Conservation (phyloP, 2,329 filamentous ascomycete species). For the Arthrobotrys megalospora region DNA sequence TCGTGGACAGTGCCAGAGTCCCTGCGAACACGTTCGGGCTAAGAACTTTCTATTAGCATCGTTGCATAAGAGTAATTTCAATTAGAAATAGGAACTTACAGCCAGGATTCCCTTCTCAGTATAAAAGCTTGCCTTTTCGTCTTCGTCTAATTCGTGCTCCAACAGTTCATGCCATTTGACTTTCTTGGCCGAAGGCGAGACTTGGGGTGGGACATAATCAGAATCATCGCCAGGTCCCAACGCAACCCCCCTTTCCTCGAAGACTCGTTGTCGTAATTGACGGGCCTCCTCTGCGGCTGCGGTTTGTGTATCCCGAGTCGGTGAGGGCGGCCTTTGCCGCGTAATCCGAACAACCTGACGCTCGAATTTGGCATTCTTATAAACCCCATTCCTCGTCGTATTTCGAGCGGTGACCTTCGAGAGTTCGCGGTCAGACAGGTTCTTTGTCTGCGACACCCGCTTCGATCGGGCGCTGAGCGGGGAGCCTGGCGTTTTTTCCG, state of each 20-base stretch:
- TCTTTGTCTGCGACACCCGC: slow-evolving; percentile 48
- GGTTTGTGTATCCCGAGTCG: slow-evolving; percentile 43
- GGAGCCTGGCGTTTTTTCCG: slow-evolving; percentile 3
- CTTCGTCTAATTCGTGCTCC: slow-evolving; percentile 32
- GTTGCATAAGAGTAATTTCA: not conserved
- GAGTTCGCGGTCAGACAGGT: slow-evolving; percentile 43
- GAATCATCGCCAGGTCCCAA: slow-evolving; percentile 50
- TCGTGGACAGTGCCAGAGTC: slow-evolving; percentile 34
- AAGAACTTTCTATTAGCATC: slow-evolving; percentile 6
- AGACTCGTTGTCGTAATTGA: slow-evolving; percentile 33
- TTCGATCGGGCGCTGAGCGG: slow-evolving; percentile 34
- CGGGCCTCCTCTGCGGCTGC: slow-evolving; percentile 42
- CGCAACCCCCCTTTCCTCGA: slow-evolving; percentile 49
- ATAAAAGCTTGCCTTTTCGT: slow-evolving; percentile 28
- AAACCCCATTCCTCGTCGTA: slow-evolving; percentile 51
- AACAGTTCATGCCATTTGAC: slow-evolving; percentile 48
- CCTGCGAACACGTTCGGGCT: slow-evolving; percentile 52
- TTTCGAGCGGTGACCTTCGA: slow-evolving; percentile 56
- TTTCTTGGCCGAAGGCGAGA: slow-evolving; percentile 35
- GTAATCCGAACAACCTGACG: slow-evolving; percentile 45
- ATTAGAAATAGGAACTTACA: slow-evolving; percentile 31
- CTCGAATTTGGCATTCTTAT: slow-evolving; percentile 52
- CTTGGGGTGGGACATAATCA: slow-evolving; percentile 42
- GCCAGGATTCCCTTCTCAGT: slow-evolving; percentile 42
- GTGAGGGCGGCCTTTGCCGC: slow-evolving; percentile 44